Percentiles rank a stretch among this genome's conserved stretches.
phyloP scores from a whole-genome alignment of 768 basidiomycete species.

The Amanita subjunquillea region DNA sequence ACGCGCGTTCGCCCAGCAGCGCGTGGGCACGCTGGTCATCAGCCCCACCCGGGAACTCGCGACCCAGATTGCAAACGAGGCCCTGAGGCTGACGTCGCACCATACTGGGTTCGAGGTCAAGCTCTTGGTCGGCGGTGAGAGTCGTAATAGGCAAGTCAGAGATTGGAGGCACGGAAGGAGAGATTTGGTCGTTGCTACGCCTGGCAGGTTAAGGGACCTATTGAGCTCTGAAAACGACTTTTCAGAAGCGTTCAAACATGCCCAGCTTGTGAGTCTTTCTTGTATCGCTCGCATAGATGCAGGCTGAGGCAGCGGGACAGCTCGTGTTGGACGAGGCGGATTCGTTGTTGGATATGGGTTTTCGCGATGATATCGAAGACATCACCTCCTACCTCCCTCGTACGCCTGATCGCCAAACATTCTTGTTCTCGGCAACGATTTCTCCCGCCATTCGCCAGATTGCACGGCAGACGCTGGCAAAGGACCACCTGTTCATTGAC shows the following conservation, averaged over 20 bases:
- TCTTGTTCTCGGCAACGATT: slow-evolving; percentile 87
- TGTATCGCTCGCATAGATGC: slow-evolving; percentile 4
- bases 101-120: slow-evolving; percentile 59
- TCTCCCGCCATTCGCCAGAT: slow-evolving; percentile 62
- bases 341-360: slow-evolving; percentile 86
- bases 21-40: slow-evolving; percentile 71
- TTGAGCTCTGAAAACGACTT: slow-evolving; percentile 47
- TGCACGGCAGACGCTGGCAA: slow-evolving; percentile 46
- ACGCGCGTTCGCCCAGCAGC: slow-evolving; percentile 27
- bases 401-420: slow-evolving; percentile 67
- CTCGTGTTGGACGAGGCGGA: slow-evolving; percentile 92
- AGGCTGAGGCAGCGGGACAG: slow-evolving; percentile 23
- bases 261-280: slow-evolving; percentile 43
- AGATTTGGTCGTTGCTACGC: slow-evolving; percentile 84
- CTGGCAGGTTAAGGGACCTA: slow-evolving; percentile 77
- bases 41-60: slow-evolving; percentile 88
- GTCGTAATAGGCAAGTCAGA: slow-evolving; percentile 54
- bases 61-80: slow-evolving; percentile 82
- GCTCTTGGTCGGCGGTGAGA: slow-evolving; percentile 70
- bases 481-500: slow-evolving; percentile 63
- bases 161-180: slow-evolving; percentile 53
- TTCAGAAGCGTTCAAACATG: slow-evolving; percentile 35
- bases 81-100: slow-evolving; percentile 50
- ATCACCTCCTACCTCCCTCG: slow-evolving; percentile 57
- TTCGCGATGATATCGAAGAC: slow-evolving; percentile 74